Evolutionary conservation across 1,284 basidiomycete genomes (phyloP).

Genomic region (Ganoderma resinaceum): DNA sequence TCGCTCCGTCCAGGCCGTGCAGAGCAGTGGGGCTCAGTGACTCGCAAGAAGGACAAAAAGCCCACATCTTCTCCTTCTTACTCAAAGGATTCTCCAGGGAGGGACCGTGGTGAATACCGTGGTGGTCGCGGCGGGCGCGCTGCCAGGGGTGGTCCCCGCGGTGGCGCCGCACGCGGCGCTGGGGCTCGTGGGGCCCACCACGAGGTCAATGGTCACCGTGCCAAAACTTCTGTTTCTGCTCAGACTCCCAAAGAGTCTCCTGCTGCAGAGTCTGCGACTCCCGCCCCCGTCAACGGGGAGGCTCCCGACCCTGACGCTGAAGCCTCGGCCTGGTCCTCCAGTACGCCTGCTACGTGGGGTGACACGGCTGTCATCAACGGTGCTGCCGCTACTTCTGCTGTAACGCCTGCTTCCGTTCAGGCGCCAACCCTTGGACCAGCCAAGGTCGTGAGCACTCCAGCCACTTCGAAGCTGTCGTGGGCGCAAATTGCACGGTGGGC

Average conservation of each 20-base stretch:
- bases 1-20: slow-evolving; percentile 62
- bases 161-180: slow-evolving; percentile 59
- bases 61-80: slow-evolving; percentile 41
- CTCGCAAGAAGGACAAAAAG: slow-evolving; percentile 90
- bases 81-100: slow-evolving; percentile 53
- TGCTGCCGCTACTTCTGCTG: slow-evolving; percentile 30
- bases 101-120: slow-evolving; percentile 64
- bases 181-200: slow-evolving; percentile 64
- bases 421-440: slow-evolving; percentile 32
- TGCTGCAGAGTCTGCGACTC: slow-evolving; percentile 29
- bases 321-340: slow-evolving; percentile 35
- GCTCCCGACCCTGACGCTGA: slow-evolving; percentile 25
- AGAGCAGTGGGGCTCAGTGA: slow-evolving; percentile 87
- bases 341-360: slow-evolving; percentile 48
- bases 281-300: slow-evolving; percentile 27
- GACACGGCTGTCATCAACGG: slow-evolving; percentile 49
- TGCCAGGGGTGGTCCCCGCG: slow-evolving; percentile 66
- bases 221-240: slow-evolving; percentile 34
- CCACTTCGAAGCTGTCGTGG: slow-evolving; percentile 80
- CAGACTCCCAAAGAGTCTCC: slow-evolving; percentile 32
- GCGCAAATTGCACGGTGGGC: slow-evolving; percentile 78
- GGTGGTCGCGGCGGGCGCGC: slow-evolving; percentile 70
- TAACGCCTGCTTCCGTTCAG: slow-evolving; percentile 24
- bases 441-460: slow-evolving; percentile 60
- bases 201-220: slow-evolving; percentile 56